These are phyloP conservation scores for Plantago major DNA, from an alignment of 257 asterid genomes.

Conservation along the genomic window DNA sequence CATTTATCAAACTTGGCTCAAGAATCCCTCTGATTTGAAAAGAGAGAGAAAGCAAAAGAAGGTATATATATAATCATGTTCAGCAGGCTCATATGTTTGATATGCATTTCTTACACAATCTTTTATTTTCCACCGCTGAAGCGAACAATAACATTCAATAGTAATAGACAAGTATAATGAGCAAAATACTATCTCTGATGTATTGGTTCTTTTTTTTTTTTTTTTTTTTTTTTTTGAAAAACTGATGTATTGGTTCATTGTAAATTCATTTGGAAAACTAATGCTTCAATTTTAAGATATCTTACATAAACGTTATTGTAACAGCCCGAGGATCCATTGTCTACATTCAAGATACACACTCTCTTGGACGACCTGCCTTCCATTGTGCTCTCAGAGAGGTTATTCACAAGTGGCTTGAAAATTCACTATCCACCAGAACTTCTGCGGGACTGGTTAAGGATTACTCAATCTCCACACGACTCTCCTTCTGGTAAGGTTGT, in stretches of 20 bases:
- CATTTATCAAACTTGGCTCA: constrained; percentile 81
- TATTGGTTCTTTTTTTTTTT: not conserved
- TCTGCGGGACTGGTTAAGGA: constrained; percentile 53
- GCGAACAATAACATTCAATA: not conserved
- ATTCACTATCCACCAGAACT: constrained; percentile 66
- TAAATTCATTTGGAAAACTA: constrained; percentile 12
- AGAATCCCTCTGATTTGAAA: constrained; percentile 47
- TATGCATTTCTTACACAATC: constrained; percentile 18
- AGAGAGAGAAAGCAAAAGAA: constrained; percentile 59
- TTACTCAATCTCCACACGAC: constrained; percentile 59
- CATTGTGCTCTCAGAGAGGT: constrained; percentile 47
- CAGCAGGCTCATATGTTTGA: constrained; percentile 8
- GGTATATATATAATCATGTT: constrained; percentile 11
- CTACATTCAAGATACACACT: constrained; percentile 47
- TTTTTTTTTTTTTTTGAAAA: too few relatives aligned
- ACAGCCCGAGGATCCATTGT: constrained; percentile 41
- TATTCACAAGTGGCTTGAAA: constrained; percentile 32
- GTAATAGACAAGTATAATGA: too few relatives aligned
- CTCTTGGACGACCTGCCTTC: constrained; percentile 67
- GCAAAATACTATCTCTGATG: too few relatives aligned
- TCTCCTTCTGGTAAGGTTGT: constrained; percentile 75
- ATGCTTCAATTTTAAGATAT: constrained; percentile 21
- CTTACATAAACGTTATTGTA: constrained; percentile 23
- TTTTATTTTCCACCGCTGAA: constrained; percentile 9
- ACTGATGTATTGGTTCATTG: not conserved